Conservation (phyloP, 768 basidiomycete species). For the Rhizopogon vulgaris region DNA sequence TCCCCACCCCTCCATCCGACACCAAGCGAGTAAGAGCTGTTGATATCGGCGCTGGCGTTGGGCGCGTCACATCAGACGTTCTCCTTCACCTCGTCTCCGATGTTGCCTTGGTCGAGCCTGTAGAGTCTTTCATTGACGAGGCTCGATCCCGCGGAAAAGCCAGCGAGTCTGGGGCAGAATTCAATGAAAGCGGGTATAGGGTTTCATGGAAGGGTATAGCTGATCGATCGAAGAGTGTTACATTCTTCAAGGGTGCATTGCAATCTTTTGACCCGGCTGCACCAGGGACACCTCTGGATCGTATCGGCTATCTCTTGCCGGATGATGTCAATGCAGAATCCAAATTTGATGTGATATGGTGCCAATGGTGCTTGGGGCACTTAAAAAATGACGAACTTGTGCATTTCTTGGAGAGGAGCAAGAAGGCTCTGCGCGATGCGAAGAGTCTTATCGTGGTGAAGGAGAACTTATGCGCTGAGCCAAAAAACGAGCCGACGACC, state of each 20-base stretch:
- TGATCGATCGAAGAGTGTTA: constrained; percentile 61
- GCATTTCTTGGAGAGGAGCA: constrained; percentile 62
- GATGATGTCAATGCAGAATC: constrained; percentile 44
- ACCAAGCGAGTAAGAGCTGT: constrained; percentile 61
- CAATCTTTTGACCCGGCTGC: constrained; percentile 74
- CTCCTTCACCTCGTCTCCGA: constrained; percentile 85
- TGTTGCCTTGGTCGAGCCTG: constrained; percentile 89
- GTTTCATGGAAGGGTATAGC: constrained; percentile 62
- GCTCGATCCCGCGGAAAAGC: constrained; percentile 42
- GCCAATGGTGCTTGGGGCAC: constrained; percentile 96
- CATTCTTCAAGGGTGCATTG: constrained; percentile 72
- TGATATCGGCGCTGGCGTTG: constrained; percentile 93
- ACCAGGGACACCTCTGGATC: constrained; percentile 44
- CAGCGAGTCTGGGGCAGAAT: constrained; percentile 23
- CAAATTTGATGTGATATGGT: constrained; percentile 90
- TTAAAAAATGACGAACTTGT: constrained; percentile 73
- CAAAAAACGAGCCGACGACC: constrained; percentile 40
- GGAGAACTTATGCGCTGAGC: constrained; percentile 79
- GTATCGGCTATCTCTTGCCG: constrained; percentile 57
- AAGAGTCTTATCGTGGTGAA: constrained; percentile 78
- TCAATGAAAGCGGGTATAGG: constrained; percentile 24
- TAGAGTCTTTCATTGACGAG: constrained; percentile 67
- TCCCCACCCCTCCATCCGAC: constrained; percentile 20
- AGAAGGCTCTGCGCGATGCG: constrained; percentile 42
- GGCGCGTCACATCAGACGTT: constrained; percentile 83